Conservation (phyloP, 768 basidiomycete genomes). For the Serpula lacrymans region DNA sequence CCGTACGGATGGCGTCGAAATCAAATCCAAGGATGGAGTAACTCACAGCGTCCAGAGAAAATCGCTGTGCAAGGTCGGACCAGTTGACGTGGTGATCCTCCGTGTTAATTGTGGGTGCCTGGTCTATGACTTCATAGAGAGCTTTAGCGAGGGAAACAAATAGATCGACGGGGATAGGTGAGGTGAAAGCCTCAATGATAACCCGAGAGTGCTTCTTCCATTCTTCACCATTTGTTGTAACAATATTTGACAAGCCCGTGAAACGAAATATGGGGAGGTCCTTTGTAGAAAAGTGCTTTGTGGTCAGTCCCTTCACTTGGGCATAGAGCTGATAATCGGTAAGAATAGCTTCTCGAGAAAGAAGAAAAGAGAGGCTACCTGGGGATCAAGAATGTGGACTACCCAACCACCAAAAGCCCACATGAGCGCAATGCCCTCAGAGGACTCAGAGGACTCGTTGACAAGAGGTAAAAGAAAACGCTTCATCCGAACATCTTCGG, state of each 20-base stretch:
- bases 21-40: constrained; percentile 32
- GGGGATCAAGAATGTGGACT: constrained; percentile 33
- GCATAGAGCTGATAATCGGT: background rate
- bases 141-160: constrained; percentile 28
- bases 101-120: constrained; percentile 11
- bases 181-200: constrained; percentile 31
- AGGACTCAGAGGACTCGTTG: constrained; percentile 14
- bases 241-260: constrained; percentile 30
- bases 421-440: constrained; percentile 33
- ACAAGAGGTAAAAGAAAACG: constrained; percentile 34
- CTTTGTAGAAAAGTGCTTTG: constrained; percentile 17
- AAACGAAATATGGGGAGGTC: constrained; percentile 34
- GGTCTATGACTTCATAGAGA: constrained; percentile 28
- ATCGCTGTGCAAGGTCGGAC: constrained; percentile 23
- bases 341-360: background rate
- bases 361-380: constrained; percentile 19
- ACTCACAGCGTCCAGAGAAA: constrained; percentile 35
- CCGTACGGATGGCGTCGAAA: constrained; percentile 26
- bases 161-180: constrained; percentile 30
- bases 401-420: constrained; percentile 38
- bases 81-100: constrained; percentile 13
- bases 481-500: constrained; percentile 30
- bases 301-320: constrained; percentile 14
- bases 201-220: constrained; percentile 35
- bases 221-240: constrained; percentile 34